Percentiles rank a stretch among this genome's conserved stretches.
phyloP scores from a whole-genome alignment of 306 rosid genomes.

The Arachis stenosperma region DNA sequence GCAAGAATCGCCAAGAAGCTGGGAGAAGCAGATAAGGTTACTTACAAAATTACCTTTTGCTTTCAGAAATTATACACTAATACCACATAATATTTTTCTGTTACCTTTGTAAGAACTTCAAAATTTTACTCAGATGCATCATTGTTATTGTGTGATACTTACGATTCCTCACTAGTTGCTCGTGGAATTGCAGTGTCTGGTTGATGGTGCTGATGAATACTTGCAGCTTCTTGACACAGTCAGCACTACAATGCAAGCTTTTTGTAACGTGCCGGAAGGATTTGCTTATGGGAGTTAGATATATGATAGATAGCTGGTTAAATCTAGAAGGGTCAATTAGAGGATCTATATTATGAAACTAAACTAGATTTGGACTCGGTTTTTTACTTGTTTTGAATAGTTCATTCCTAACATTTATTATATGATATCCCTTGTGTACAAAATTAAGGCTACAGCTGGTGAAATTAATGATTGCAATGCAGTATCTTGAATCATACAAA shows the following conservation, averaged over 20 bases:
- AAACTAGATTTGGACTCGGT: background rate
- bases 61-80: background rate
- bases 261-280: conserved; percentile 65
- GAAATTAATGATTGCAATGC: too few relatives aligned
- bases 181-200: conserved; percentile 69
- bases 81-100: background rate
- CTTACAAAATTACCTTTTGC: conserved; percentile 20
- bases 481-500: too few relatives aligned
- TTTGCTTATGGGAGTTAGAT: conserved; percentile 47
- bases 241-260: conserved; percentile 71
- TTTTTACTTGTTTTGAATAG: conserved; percentile 19
- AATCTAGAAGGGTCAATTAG: background rate
- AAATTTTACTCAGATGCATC: conserved; percentile 1
- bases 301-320: conserved; percentile 20
- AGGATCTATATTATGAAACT: background rate
- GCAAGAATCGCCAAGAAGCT: conserved; percentile 85
- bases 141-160: background rate
- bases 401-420: background rate
- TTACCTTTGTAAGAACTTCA: conserved; percentile 8
- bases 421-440: too few relatives aligned
- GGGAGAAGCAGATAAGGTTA: conserved; percentile 90
- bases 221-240: conserved; percentile 87
- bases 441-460: too few relatives aligned
- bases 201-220: conserved; percentile 90
- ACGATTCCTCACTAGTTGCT: conserved; percentile 30